Evolutionary conservation across 805 yeast species (phyloP).

Genomic region (Metschnikowia lachancei): DNA sequence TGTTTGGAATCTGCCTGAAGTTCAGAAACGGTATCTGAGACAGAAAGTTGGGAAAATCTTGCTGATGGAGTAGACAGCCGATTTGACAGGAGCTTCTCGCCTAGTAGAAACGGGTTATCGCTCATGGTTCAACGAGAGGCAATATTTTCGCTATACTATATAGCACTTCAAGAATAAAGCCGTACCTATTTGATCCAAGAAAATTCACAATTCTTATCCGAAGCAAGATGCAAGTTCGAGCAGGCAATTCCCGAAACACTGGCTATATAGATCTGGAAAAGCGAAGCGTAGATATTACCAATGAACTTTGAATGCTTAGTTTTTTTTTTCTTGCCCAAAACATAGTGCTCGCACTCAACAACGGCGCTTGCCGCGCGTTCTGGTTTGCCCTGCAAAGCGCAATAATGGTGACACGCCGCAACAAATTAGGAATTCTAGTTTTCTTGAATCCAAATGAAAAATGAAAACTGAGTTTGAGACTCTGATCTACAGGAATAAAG

Average conservation of each 20-base stretch:
- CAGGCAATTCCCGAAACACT: background rate
- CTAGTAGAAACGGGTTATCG: conserved; percentile 39
- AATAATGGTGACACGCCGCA: background rate
- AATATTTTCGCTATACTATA: background rate
- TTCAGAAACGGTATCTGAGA: conserved; percentile 61
- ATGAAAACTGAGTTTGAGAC: too few relatives aligned
- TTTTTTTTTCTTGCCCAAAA: background rate
- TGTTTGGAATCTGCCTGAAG: conserved; percentile 55
- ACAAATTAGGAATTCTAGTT: background rate
- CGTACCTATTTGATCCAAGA: background rate
- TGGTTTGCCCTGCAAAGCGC: background rate
- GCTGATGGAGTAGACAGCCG: conserved; percentile 53
- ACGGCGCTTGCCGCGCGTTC: background rate
- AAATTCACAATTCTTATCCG: background rate
- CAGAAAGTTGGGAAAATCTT: conserved; percentile 56
- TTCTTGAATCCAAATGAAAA: background rate
- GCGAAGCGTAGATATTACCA: background rate
- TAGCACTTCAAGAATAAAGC: background rate
- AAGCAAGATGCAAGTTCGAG: background rate
- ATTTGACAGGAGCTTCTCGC: conserved; percentile 19
- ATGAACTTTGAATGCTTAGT: background rate
- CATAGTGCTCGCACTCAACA: background rate
- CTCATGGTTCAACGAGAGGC: conserved; percentile 25
- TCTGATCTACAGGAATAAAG: too few relatives aligned
- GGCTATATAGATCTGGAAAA: background rate